Evolutionary conservation across 169 alveolate genomes (phyloP).

Genomic region (Cryptosporidium canis): DNA sequence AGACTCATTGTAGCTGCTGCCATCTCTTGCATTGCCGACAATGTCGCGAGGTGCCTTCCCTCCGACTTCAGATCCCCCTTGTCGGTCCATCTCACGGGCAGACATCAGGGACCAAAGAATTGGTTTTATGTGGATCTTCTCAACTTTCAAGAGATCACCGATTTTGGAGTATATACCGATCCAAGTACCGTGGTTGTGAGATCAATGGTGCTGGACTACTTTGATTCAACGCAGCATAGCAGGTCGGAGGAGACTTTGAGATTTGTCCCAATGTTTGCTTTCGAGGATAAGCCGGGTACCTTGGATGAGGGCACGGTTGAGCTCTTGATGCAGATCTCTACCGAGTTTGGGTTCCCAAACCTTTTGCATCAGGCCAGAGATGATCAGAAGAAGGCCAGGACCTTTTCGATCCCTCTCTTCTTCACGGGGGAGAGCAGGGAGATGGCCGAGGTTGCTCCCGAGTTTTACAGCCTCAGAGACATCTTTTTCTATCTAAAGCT

Average conservation of each 20-base stretch:
- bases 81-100: conserved; percentile 78
- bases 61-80: conserved; percentile 76
- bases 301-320: conserved; percentile 60
- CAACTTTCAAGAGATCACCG: conserved; percentile 75
- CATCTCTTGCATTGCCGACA: conserved; percentile 78
- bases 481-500: conserved; percentile 71
- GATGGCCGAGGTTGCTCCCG: conserved; percentile 74
- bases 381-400: not conserved
- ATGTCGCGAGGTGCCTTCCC: conserved; percentile 74
- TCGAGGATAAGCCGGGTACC: conserved; percentile 46
- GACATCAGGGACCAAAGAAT: conserved; percentile 77
- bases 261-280: conserved; percentile 11
- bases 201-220: conserved; percentile 77
- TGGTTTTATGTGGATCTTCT: conserved; percentile 77
- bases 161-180: conserved; percentile 77
- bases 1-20: conserved; percentile 76
- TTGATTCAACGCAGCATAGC: conserved; percentile 73
- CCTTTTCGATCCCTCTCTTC: conserved; percentile 22
- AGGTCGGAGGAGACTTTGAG: not conserved
- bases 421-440: conserved; percentile 51
- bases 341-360: conserved; percentile 37
- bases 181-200: conserved; percentile 77
- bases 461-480: conserved; percentile 68
- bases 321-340: conserved; percentile 31
- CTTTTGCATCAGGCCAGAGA: not conserved